These are phyloP conservation scores for Serendipita sp. DNA, from an alignment of 768 basidiomycete species.

Conservation along the genomic window DNA sequence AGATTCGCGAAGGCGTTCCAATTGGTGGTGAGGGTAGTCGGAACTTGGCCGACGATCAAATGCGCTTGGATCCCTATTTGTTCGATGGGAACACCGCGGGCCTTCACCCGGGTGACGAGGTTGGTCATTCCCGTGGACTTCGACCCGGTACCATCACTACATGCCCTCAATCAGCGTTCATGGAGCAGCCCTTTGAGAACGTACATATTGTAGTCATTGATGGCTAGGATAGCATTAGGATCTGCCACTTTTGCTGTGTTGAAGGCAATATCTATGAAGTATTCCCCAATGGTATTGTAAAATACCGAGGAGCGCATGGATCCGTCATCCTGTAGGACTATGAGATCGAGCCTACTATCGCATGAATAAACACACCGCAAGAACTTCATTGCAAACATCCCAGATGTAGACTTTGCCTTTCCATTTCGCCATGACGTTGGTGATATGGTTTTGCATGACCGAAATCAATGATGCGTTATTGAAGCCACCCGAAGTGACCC, in stretches of 20 bases:
- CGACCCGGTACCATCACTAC: slow-evolving; percentile 18
- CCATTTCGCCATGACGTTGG: slow-evolving; percentile 33
- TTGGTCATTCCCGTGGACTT: slow-evolving; percentile 42
- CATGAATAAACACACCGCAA: slow-evolving; percentile 22
- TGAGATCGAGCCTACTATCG: not conserved
- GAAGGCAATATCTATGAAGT: slow-evolving; percentile 36
- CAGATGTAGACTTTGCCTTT: slow-evolving; percentile 34
- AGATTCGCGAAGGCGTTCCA: not conserved
- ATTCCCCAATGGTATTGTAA: slow-evolving; percentile 30
- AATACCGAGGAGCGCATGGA: slow-evolving; percentile 37
- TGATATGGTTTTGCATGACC: slow-evolving; percentile 32
- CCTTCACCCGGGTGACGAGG: slow-evolving; percentile 32
- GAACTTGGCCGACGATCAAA: slow-evolving; percentile 41
- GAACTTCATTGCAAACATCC: slow-evolving; percentile 24
- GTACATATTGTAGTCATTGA: not conserved
- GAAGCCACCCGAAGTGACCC: slow-evolving; percentile 6
- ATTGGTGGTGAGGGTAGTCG: slow-evolving; percentile 21
- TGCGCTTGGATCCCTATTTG: slow-evolving; percentile 32
- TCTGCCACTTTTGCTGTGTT: slow-evolving; percentile 36
- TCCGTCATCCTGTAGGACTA: slow-evolving; percentile 13
- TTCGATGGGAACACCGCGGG: slow-evolving; percentile 35
- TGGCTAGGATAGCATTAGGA: slow-evolving; percentile 32
- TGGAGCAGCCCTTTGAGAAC: not conserved
- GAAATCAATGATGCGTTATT: slow-evolving; percentile 11
- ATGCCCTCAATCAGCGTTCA: not conserved